A percentile compares a stretch with the other conserved stretches of the same genome.
Conservation (phyloP, 768 basidiomycete genomes). For the Leccinum subgranulosum region DNA sequence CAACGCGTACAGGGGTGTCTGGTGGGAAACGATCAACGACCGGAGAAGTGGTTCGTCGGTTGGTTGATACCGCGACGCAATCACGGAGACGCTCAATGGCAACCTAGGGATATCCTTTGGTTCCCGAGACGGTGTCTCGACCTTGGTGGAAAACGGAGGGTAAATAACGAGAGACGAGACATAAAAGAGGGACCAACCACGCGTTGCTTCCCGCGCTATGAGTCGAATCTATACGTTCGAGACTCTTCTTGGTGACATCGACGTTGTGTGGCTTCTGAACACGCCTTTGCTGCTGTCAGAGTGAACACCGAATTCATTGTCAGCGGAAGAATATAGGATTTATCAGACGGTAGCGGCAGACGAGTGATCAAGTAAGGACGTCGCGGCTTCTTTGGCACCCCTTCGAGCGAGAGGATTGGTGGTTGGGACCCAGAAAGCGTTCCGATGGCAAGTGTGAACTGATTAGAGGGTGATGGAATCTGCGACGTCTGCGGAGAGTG, state of each 20-base stretch:
- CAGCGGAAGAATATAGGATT: slow-evolving; percentile 8
- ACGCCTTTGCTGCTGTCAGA: slow-evolving; percentile 13
- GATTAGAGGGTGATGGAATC: slow-evolving; percentile 3
- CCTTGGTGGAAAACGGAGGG: slow-evolving; percentile 31
- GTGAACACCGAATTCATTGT: slow-evolving; percentile 35
- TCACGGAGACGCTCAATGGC: slow-evolving; percentile 58
- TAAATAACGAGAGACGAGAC: neutral
- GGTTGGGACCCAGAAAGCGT: neutral
- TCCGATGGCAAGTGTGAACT: neutral
- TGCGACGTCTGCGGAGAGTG: slow-evolving; percentile 5
- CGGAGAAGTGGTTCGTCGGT: slow-evolving; percentile 36
- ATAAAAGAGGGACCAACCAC: slow-evolving; percentile 40
- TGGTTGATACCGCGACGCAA: slow-evolving; percentile 62
- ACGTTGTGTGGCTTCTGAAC: slow-evolving; percentile 29
- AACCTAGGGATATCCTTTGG: slow-evolving; percentile 65
- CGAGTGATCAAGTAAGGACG: slow-evolving; percentile 24
- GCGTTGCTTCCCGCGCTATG: slow-evolving; percentile 58
- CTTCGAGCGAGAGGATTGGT: neutral
- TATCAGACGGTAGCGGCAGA: slow-evolving; percentile 1
- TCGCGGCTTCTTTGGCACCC: slow-evolving; percentile 5
- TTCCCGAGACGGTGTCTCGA: slow-evolving; percentile 49
- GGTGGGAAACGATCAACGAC: slow-evolving; percentile 25
- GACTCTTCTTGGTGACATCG: slow-evolving; percentile 28
- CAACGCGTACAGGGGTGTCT: slow-evolving; percentile 20
- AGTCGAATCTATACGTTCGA: slow-evolving; percentile 35